Evolutionary conservation across 257 asterid genomes (phyloP).

Genomic region (Solanum pennellii): DNA sequence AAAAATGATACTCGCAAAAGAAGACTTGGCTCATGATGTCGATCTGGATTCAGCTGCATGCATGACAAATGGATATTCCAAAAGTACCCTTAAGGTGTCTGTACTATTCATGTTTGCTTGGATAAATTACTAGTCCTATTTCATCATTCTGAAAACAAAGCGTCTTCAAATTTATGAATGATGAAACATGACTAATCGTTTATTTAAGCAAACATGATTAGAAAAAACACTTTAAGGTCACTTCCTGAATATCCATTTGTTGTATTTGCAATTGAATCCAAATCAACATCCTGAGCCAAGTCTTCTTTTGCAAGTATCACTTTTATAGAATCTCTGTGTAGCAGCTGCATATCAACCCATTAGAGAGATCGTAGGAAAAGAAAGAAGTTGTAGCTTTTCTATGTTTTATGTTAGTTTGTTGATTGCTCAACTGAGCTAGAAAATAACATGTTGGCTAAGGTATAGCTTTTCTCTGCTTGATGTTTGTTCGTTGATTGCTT

Average conservation of each 20-base stretch:
- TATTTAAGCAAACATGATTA: too few species aligned
- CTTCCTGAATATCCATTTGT: too few species aligned
- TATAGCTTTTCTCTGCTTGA: too few species aligned
- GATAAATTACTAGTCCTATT: background rate
- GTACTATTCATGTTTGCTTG: background rate
- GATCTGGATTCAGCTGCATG: conserved; percentile 66
- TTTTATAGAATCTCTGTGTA: conserved; percentile 51
- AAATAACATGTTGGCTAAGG: background rate
- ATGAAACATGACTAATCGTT: too few species aligned
- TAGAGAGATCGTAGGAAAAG: conserved; percentile 69
- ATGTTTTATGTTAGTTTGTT: background rate
- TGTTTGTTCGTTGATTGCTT: background rate
- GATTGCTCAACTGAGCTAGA: background rate
- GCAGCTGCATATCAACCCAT: conserved; percentile 88
- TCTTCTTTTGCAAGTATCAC: too few species aligned
- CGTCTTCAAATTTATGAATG: too few species aligned
- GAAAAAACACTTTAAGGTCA: too few species aligned
- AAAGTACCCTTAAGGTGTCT: conserved; percentile 82
- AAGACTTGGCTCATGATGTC: conserved; percentile 65
- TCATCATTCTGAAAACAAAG: background rate
- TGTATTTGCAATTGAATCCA: too few species aligned
- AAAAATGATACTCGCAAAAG: conserved; percentile 67
- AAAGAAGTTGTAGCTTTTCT: conserved; percentile 38
- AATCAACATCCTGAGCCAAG: too few species aligned
- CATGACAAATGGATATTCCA: conserved; percentile 84